phyloP scores from a whole-genome alignment of 2,329 filamentous ascomycete species.

The Fusarium xylarioides region DNA sequence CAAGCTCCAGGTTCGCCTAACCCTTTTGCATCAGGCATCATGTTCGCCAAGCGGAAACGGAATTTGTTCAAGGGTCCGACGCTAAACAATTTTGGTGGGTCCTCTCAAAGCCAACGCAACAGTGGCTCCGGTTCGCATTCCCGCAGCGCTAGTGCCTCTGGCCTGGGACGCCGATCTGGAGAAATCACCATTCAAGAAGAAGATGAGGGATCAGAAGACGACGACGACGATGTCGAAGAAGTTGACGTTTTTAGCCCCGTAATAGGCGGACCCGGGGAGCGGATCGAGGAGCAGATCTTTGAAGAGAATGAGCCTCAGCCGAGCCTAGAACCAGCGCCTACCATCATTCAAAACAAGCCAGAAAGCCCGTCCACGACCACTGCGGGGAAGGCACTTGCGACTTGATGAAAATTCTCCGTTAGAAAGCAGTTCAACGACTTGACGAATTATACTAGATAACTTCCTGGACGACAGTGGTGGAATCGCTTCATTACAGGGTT shows the following conservation, averaged over 20 bases:
- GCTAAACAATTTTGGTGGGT: slow-evolving; percentile 64
- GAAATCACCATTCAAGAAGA: slow-evolving; percentile 79
- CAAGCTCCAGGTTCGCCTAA: slow-evolving; percentile 63
- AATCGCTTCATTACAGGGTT: slow-evolving; percentile 16
- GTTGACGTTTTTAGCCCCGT: slow-evolving; percentile 68
- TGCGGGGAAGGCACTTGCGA: slow-evolving; percentile 22
- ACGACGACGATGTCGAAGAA: slow-evolving; percentile 63
- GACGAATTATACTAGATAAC: slow-evolving; percentile 39
- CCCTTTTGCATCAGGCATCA: slow-evolving; percentile 69
- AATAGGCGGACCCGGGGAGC: slow-evolving; percentile 54
- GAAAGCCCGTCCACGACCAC: slow-evolving; percentile 5
- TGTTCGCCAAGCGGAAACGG: slow-evolving; percentile 84
- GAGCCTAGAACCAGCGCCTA: slow-evolving; percentile 25
- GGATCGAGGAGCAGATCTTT: slow-evolving; percentile 58
- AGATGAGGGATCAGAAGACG: slow-evolving; percentile 61
- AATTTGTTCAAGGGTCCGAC: slow-evolving; percentile 85
- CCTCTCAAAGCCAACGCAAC: slow-evolving; percentile 49
- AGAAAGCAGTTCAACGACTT: slow-evolving; percentile 36
- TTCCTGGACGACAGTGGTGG: slow-evolving; percentile 15
- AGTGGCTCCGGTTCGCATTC: slow-evolving; percentile 53
- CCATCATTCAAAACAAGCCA: slow-evolving; percentile 23
- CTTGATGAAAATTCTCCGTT: not conserved
- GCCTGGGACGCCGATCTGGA: slow-evolving; percentile 72
- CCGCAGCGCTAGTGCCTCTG: slow-evolving; percentile 69
- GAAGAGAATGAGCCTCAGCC: slow-evolving; percentile 50